These are phyloP conservation scores for Lagenidium sp. DNA, from an alignment of 352 stramenopile species.

Conservation along the genomic window DNA sequence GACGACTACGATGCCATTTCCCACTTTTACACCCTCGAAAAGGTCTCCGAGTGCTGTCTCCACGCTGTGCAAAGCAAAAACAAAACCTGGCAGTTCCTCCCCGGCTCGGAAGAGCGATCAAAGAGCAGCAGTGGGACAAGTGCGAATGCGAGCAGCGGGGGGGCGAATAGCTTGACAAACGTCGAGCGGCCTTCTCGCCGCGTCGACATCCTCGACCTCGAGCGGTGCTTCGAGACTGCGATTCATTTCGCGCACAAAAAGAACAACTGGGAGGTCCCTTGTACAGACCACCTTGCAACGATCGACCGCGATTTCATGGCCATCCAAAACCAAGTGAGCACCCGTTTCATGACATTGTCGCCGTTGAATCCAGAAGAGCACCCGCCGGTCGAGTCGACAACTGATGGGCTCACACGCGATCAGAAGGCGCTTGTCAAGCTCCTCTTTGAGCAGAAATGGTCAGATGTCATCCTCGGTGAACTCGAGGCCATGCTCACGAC, in stretches of 20 bases:
- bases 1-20: constrained; percentile 31
- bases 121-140: constrained; percentile 33
- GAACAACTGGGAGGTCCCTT: constrained; percentile 28
- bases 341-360: constrained; percentile 11
- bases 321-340: constrained; percentile 30
- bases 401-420: background rate
- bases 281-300: constrained; percentile 37
- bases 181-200: constrained; percentile 52
- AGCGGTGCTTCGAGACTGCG: constrained; percentile 55
- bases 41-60: constrained; percentile 55
- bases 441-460: constrained; percentile 88
- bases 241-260: constrained; percentile 52
- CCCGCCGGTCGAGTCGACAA: background rate
- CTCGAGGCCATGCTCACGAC: constrained; percentile 83
- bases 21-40: constrained; percentile 77
- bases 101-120: constrained; percentile 43
- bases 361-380: background rate
- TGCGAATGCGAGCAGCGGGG: constrained; percentile 17
- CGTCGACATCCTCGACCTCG: constrained; percentile 59
- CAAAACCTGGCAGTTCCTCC: constrained; percentile 67
- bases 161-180: constrained; percentile 32
- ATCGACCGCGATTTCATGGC: constrained; percentile 63
- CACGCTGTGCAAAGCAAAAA: constrained; percentile 54
- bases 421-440: constrained; percentile 43
- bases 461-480: constrained; percentile 80